Percentiles rank a stretch among this genome's conserved stretches.
phyloP scores from a whole-genome alignment of 2,329 filamentous ascomycete genomes.

The Aspergillus sp. region DNA sequence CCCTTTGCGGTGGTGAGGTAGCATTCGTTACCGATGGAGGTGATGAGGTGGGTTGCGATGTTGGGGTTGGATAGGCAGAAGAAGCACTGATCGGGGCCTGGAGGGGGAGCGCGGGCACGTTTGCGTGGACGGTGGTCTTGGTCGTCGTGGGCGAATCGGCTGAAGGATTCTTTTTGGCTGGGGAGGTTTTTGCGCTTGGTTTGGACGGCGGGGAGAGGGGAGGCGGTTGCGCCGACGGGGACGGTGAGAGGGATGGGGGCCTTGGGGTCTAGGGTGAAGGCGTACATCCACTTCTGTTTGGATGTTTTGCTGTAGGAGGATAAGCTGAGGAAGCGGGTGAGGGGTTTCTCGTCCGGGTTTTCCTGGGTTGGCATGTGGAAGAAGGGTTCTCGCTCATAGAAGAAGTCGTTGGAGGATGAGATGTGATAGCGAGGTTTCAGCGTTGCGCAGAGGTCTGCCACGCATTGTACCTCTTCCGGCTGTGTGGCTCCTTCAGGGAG shows the following conservation, averaged over 20 bases:
- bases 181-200: conserved; percentile 55
- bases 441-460: conserved; percentile 72
- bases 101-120: conserved; percentile 42
- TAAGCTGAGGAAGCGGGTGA: conserved; percentile 89
- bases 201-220: conserved; percentile 53
- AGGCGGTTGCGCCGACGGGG: conserved; percentile 68
- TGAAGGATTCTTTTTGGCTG: conserved; percentile 31
- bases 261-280: conserved; percentile 64
- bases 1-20: conserved; percentile 93
- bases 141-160: conserved; percentile 35
- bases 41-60: conserved; percentile 80
- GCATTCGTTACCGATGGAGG: conserved; percentile 78
- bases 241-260: conserved; percentile 57
- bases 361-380: conserved; percentile 59
- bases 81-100: conserved; percentile 78
- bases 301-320: conserved; percentile 69
- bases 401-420: conserved; percentile 63
- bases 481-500: conserved; percentile 52
- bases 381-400: conserved; percentile 91
- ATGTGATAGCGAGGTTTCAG: conserved; percentile 94
- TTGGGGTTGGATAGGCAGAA: conserved; percentile 90
- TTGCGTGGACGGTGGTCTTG: conserved; percentile 34
- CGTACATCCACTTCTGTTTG: conserved; percentile 63
- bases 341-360: conserved; percentile 50
- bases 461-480: conserved; percentile 56